Evolutionary conservation across 176 grass and related monocot genomes (phyloP).

Genomic region (Phoenix roebelenii): DNA sequence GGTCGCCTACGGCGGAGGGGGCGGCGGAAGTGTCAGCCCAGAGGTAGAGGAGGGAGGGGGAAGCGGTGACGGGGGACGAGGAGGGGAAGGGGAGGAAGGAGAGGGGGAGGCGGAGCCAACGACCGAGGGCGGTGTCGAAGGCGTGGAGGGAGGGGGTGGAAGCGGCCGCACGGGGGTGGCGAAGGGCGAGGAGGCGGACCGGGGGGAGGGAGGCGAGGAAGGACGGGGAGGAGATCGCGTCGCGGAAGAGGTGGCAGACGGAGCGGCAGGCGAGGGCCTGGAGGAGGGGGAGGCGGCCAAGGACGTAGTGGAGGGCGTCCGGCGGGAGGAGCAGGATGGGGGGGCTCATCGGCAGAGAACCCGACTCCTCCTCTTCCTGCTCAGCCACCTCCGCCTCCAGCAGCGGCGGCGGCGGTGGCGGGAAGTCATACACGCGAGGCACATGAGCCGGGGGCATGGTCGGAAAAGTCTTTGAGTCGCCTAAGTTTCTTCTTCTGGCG

Average conservation of each 20-base stretch:
- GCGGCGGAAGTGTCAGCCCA: slow-evolving; percentile 45
- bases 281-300: slow-evolving; percentile 61
- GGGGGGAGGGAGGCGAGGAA: slow-evolving; percentile 34
- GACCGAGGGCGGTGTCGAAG: slow-evolving; percentile 58
- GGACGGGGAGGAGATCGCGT: slow-evolving; percentile 29
- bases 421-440: too few relatives aligned
- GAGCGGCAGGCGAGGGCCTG: slow-evolving; percentile 66
- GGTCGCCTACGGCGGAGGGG: not conserved
- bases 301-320: slow-evolving; percentile 76
- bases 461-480: too few relatives aligned
- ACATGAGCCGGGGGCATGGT: too few relatives aligned
- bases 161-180: slow-evolving; percentile 37
- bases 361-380: not conserved
- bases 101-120: slow-evolving; percentile 81
- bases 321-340: slow-evolving; percentile 68
- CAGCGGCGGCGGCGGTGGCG: too few relatives aligned
- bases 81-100: slow-evolving; percentile 76
- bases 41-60: slow-evolving; percentile 83
- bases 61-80: slow-evolving; percentile 80
- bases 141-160: slow-evolving; percentile 45
- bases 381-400: too few relatives aligned
- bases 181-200: slow-evolving; percentile 60
- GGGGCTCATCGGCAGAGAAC: slow-evolving; percentile 12
- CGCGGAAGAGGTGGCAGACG: slow-evolving; percentile 53
- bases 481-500: too few relatives aligned